Conservation (phyloP, 306 rosid species). For the Carpinus fangiana region DNA sequence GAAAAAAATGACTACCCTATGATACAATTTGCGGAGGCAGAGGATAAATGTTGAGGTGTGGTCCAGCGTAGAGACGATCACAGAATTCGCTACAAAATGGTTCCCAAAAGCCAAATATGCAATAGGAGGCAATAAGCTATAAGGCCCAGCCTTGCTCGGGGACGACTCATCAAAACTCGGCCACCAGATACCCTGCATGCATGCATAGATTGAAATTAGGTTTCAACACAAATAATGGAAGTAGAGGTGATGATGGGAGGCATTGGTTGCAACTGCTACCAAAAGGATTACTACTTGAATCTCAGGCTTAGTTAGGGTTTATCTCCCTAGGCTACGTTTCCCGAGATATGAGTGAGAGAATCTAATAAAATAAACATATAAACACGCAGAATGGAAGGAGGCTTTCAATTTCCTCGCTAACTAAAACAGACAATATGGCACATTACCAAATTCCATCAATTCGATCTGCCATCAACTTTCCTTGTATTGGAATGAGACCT, state of each 20-base stretch:
- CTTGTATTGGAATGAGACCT: slow-evolving; percentile 88
- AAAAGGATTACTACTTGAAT: neutral
- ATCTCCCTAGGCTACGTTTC: neutral
- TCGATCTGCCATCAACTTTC: slow-evolving; percentile 87
- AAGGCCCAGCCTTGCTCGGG: slow-evolving; percentile 84
- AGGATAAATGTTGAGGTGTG: slow-evolving; percentile 21
- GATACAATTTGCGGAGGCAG: slow-evolving; percentile 56
- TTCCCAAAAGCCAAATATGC: slow-evolving; percentile 88
- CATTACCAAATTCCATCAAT: slow-evolving; percentile 93
- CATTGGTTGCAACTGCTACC: neutral
- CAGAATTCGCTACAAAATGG: slow-evolving; percentile 55
- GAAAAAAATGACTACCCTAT: slow-evolving; percentile 28
- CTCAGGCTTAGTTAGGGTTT: neutral
- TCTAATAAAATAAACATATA: neutral
- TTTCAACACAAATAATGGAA: neutral
- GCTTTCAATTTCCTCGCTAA: slow-evolving; percentile 8
- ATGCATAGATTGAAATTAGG: slow-evolving; percentile 19
- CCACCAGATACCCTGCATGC: slow-evolving; percentile 95
- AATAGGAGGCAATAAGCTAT: slow-evolving; percentile 69
- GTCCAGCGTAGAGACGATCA: slow-evolving; percentile 23
- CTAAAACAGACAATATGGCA: slow-evolving; percentile 10
- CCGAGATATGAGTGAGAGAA: neutral
- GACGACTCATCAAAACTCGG: slow-evolving; percentile 84
- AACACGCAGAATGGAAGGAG: neutral
- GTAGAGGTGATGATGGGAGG: neutral